phyloP scores from a whole-genome alignment of 164 flowering plant species.

The Nymphaea colorata region DNA sequence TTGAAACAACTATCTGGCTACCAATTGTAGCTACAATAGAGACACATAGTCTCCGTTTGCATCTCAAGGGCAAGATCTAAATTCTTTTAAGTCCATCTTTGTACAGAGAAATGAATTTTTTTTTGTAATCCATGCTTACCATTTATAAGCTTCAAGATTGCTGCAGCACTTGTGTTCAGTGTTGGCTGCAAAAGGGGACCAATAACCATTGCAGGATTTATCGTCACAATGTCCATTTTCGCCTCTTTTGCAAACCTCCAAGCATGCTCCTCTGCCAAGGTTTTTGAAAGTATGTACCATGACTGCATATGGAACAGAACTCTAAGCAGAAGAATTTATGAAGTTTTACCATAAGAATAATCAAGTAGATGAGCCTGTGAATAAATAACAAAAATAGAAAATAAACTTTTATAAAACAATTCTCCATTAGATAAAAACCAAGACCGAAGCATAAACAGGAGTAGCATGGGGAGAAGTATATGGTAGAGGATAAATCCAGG shows the following conservation, averaged over 20 bases:
- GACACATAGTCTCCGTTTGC: too few species aligned
- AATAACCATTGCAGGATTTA: conserved; percentile 39
- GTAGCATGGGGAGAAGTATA: neutral
- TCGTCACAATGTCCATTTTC: conserved; percentile 30
- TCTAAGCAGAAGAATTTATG: neutral
- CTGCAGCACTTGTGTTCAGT: conserved; percentile 31
- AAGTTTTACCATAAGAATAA: neutral
- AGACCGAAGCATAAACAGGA: neutral
- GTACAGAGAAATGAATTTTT: too few species aligned
- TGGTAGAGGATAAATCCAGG: neutral
- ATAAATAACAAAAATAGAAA: too few species aligned
- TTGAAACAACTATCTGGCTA: too few species aligned
- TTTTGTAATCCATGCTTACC: conserved; percentile 11
- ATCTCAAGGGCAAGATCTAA: too few species aligned
- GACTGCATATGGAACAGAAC: conserved; percentile 11
- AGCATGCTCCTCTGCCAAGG: conserved; percentile 46
- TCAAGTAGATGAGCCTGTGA: neutral
- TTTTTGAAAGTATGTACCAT: conserved; percentile 48
- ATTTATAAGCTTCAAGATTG: conserved; percentile 23
- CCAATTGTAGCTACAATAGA: too few species aligned
- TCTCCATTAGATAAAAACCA: neutral
- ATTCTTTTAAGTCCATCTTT: too few species aligned
- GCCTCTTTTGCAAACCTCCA: conserved; percentile 45
- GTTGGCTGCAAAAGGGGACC: conserved; percentile 46
- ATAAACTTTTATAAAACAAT: neutral